phyloP scores from a whole-genome alignment of 78 protist species.

The Andalucia godoyi region DNA sequence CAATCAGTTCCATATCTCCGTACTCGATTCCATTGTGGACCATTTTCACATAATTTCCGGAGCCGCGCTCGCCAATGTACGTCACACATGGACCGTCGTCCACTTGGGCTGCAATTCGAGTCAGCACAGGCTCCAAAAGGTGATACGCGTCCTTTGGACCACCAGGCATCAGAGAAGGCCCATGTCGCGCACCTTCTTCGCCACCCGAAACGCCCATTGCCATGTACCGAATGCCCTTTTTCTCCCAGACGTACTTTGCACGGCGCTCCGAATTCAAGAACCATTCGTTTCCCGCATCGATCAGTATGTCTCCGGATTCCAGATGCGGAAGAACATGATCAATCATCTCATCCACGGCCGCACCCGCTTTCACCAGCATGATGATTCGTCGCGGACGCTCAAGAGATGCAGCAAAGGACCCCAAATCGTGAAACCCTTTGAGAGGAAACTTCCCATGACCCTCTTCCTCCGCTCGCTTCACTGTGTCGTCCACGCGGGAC shows the following conservation, averaged over 20 bases:
- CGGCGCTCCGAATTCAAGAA: constrained; percentile 71
- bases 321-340: constrained; percentile 37
- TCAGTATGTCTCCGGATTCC: constrained; percentile 73
- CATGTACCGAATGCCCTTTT: constrained; percentile 54
- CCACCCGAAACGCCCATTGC: constrained; percentile 97
- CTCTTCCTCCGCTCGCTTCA: constrained; percentile 9
- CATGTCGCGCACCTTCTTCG: constrained; percentile 92
- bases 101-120: constrained; percentile 54
- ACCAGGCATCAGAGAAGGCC: constrained; percentile 98
- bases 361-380: constrained; percentile 83
- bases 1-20: constrained; percentile 90
- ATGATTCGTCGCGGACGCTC: constrained; percentile 73
- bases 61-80: constrained; percentile 89
- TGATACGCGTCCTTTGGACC: constrained; percentile 58
- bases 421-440: constrained; percentile 11
- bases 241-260: constrained; percentile 23
- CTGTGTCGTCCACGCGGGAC: background rate
- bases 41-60: constrained; percentile 95
- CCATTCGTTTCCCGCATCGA: constrained; percentile 90
- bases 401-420: constrained; percentile 43
- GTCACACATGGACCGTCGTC: constrained; percentile 68
- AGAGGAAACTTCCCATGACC: background rate
- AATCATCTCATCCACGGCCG: constrained; percentile 63
- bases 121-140: constrained; percentile 52
- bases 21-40: constrained; percentile 96